Conservation (phyloP, 106 monocot genomes). For the Dactylorhiza incarnata region DNA sequence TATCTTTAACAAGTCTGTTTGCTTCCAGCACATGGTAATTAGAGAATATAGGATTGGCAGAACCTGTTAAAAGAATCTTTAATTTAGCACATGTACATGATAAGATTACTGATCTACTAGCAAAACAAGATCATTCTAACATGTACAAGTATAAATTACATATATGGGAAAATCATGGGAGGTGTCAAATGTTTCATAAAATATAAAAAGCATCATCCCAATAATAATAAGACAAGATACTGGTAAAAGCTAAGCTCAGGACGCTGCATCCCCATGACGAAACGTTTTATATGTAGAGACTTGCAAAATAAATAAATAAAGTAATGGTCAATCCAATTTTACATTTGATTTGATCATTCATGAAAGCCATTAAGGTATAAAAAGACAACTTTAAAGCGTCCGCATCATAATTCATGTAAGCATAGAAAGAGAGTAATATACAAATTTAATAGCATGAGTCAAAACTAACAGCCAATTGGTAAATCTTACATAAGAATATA, state of each 20-base stretch:
- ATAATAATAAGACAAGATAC: background rate
- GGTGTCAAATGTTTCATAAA: background rate
- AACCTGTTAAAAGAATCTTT: slow-evolving; percentile 34
- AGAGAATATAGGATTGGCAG: slow-evolving; percentile 71
- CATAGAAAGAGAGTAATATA: no score
- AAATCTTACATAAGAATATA: no score
- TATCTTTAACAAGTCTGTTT: slow-evolving; percentile 44
- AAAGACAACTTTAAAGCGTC: no score
- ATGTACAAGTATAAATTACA: background rate
- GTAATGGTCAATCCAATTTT: no score
- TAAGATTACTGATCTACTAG: background rate
- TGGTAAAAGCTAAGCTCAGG: background rate
- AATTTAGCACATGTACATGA: background rate
- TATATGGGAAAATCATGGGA: background rate
- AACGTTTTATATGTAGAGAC: no score
- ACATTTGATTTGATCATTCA: no score
- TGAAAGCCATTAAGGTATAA: no score
- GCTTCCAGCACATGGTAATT: slow-evolving; percentile 60
- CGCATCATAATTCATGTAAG: no score
- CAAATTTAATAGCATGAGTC: no score
- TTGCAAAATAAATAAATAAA: no score
- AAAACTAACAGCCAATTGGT: no score
- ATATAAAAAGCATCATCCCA: background rate
- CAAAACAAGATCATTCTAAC: background rate
- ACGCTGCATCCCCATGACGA: no score